A percentile compares a stretch with the other conserved stretches of the same genome.
phyloP scores from a whole-genome alignment of 805 yeast species.

The Wickerhamomyces chambardii region DNA sequence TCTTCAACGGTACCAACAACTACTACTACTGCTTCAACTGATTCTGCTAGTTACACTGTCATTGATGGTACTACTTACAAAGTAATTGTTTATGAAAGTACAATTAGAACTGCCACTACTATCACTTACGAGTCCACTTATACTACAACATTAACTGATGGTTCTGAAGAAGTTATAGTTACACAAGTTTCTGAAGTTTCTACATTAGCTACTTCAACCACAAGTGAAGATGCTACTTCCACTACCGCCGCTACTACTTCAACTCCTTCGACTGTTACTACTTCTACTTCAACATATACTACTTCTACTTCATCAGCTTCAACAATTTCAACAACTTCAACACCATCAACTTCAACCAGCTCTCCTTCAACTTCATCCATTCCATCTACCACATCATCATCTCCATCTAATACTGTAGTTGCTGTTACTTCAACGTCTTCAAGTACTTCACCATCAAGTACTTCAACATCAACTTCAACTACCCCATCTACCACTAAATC shows the following conservation, averaged over 20 bases:
- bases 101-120: slow-evolving; percentile 17
- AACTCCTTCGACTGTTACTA: slow-evolving; percentile 2
- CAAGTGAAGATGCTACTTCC: not conserved
- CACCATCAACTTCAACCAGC: slow-evolving; percentile 4
- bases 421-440: slow-evolving; percentile 2
- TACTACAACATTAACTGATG: slow-evolving; percentile 5
- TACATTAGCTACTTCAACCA: slow-evolving; percentile 1
- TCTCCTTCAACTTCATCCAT: slow-evolving; percentile 7
- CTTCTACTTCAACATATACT: slow-evolving; percentile 2
- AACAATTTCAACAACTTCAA: slow-evolving; percentile 2
- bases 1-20: slow-evolving; percentile 3
- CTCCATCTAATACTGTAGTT: slow-evolving; percentile 3
- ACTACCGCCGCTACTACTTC: slow-evolving; percentile 1
- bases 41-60: slow-evolving; percentile 6
- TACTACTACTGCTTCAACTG: not conserved
- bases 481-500: slow-evolving; percentile 8
- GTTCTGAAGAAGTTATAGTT: slow-evolving; percentile 8
- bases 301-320: slow-evolving; percentile 2
- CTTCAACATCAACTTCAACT: slow-evolving; percentile 7
- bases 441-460: not conserved
- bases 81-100: slow-evolving; percentile 9
- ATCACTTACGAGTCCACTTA: slow-evolving; percentile 8
- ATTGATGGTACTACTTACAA: slow-evolving; percentile 17
- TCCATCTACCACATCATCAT: slow-evolving; percentile 7
- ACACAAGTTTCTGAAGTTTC: not conserved